Conservation (phyloP, 1,284 basidiomycete species). For the Golubevia sp. region DNA sequence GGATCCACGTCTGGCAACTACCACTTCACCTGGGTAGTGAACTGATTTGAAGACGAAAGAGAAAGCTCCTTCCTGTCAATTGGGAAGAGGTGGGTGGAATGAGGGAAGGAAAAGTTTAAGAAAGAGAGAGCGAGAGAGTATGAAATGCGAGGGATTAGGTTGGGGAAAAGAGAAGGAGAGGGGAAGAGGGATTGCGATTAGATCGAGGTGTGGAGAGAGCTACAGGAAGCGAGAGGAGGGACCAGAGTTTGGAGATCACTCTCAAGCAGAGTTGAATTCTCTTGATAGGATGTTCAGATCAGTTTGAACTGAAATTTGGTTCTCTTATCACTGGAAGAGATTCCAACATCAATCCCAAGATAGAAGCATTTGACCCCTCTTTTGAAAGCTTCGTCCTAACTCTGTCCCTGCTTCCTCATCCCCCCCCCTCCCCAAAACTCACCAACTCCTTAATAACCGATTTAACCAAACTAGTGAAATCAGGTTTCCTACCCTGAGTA, state of each 20-base stretch:
- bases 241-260: background rate
- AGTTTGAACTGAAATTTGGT: background rate
- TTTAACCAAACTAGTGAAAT: conserved; percentile 92
- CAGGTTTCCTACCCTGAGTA: conserved; percentile 82
- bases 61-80: conserved; percentile 82
- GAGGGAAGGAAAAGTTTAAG: background rate
- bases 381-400: too few relatives aligned
- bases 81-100: background rate
- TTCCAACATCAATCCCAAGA: too few relatives aligned
- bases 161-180: background rate
- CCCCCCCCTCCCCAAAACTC: too few relatives aligned
- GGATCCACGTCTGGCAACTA: conserved; percentile 93
- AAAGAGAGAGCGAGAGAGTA: background rate
- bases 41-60: conserved; percentile 99
- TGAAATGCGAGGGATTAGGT: background rate
- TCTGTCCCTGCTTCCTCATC: too few relatives aligned
- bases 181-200: background rate
- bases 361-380: too few relatives aligned
- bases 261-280: background rate
- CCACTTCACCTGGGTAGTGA: conserved; percentile 95
- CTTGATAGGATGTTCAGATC: background rate
- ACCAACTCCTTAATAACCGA: conserved; percentile 91
- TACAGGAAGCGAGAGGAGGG: background rate
- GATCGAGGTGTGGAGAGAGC: background rate
- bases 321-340: too few relatives aligned